phyloP scores from a whole-genome alignment of 73 alveolate genomes.

The Stentor coeruleus region DNA sequence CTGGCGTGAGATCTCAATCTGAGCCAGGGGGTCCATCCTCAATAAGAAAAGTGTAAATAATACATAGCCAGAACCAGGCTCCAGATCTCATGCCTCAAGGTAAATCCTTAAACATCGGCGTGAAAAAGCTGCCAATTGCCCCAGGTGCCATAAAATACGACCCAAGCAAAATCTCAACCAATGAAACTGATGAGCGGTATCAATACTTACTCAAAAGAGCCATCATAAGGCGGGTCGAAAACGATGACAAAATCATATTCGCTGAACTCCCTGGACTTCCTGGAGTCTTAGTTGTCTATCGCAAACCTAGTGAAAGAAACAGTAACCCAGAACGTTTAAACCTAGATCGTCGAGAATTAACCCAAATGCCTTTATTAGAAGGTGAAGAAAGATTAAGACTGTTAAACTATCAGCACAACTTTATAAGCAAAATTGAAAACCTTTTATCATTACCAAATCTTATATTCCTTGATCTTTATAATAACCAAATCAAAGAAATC shows the following conservation, averaged over 20 bases:
- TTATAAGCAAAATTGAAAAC: constrained; percentile 80
- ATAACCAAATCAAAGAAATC: constrained; percentile 78
- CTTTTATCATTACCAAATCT: constrained; percentile 81
- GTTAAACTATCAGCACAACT: constrained; percentile 74
- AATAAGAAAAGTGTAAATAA: neutral
- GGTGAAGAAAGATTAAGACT: constrained; percentile 91
- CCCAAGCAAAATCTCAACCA: neutral
- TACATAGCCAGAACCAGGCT: neutral
- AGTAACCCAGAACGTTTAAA: constrained; percentile 77
- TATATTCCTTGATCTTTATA: constrained; percentile 79
- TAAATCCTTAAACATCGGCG: neutral
- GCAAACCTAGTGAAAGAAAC: constrained; percentile 86
- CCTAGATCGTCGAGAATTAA: constrained; percentile 82
- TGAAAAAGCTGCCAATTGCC: neutral
- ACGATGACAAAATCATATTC: constrained; percentile 82
- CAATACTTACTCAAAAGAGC: constrained; percentile 81
- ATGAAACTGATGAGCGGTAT: constrained; percentile 80
- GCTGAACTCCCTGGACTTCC: constrained; percentile 90
- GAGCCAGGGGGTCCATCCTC: constrained; percentile 7
- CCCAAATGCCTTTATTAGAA: constrained; percentile 89
- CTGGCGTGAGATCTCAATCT: neutral
- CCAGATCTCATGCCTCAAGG: constrained; percentile 27
- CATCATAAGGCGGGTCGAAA: constrained; percentile 80
- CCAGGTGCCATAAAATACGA: neutral
- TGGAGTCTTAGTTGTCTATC: constrained; percentile 82